These are phyloP conservation scores for Acer negundo DNA, from an alignment of 345 rosid species.

Conservation along the genomic window DNA sequence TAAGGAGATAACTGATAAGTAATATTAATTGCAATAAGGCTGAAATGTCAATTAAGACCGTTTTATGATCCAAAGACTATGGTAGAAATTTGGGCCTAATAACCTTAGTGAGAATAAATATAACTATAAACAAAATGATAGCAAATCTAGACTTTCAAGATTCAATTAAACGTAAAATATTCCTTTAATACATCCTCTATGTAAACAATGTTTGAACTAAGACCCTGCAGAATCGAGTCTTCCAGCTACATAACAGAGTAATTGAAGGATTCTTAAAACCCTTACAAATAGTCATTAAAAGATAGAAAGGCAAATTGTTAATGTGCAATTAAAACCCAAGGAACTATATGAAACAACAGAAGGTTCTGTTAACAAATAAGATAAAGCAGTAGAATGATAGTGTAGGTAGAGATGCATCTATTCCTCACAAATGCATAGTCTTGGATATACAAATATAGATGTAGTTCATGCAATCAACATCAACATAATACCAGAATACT, in stretches of 20 bases:
- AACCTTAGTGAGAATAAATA: neutral
- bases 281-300: slow-evolving; percentile 1
- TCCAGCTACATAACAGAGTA: neutral
- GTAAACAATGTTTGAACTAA: neutral
- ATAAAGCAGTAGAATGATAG: neutral
- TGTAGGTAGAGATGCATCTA: neutral
- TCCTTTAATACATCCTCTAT: neutral
- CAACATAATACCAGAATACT: neutral
- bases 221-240: neutral
- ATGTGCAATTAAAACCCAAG: neutral
- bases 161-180: slow-evolving; percentile 3
- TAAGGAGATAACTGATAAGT: neutral
- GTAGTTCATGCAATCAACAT: neutral
- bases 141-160: neutral
- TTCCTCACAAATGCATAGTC: neutral
- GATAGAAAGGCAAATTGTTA: neutral
- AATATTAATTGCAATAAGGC: neutral
- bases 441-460: neutral
- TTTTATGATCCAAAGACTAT: neutral
- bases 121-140: neutral
- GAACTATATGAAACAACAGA: neutral
- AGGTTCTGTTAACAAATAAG: neutral
- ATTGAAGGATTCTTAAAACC: neutral
- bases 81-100: neutral
- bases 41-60: neutral